Base-by-base conservation (phyloP, 2,329 filamentous ascomycete genomes). In the Trichoderma gracile region DNA sequence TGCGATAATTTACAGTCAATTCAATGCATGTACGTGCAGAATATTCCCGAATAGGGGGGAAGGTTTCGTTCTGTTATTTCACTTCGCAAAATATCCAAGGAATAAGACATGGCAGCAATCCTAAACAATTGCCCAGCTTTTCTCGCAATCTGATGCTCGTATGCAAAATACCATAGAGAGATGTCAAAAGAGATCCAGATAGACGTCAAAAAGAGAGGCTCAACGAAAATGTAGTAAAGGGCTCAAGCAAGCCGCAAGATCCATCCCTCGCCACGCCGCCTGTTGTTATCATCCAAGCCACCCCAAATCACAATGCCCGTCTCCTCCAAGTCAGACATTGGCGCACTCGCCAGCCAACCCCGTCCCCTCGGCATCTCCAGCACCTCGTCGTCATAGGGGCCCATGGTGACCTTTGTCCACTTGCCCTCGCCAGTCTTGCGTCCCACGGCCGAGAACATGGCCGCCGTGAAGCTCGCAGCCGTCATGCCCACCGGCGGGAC, bases 261-360 rank as follows among this genome's bases (percentile, higher is more conserved):
- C 86, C 87, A 90, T 3, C 84, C 87, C 73, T 89, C 86, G 43
- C 82, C 84, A 50, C 87, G 71, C 52, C 83, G 77, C 69, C 76
- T 74, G 67, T 84, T 84, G 19, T 77, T 76, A 45, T 80, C 81
- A 50, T 79, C 78, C 63, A 88, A 59, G 0, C 87, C 87, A 42
- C 88, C 88, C 78, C 85, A 87, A 12, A 90, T 69, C 30, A 89
- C 73, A 14, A 90, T 78, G 3, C 80, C 84, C 43, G 80, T 82
- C 72, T 85, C 83, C 73, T 88, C 86, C 42, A 88, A 72, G 66
- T 89, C 84, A 0, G 81, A 81, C 75, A 87, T 79, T 15, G 80
- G 77, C 23, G 84, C 82, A 60, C 81, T 84, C 3, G 82, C 84
- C 63, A 88, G 77, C 84, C 84, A 86, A 2, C 84, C 86, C 66